These are phyloP conservation scores for Toxoplasma gondii DNA, from an alignment of 169 alveolate species.

Conservation along the genomic window DNA sequence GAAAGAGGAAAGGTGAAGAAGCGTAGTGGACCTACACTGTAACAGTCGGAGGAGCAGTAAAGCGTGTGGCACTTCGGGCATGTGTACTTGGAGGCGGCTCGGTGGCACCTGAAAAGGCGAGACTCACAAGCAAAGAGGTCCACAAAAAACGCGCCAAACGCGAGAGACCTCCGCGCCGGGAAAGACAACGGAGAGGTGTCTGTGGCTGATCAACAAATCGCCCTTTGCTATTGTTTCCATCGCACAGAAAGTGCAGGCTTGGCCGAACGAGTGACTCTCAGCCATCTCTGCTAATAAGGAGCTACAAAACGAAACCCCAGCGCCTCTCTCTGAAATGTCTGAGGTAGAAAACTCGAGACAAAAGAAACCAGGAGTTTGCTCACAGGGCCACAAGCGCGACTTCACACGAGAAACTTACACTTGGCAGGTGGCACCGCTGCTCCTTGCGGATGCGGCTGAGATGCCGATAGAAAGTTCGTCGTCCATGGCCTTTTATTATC, in stretches of 20 bases:
- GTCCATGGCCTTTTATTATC: not conserved
- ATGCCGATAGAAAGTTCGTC: not conserved
- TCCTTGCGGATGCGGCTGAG: not conserved
- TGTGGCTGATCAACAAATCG: no score
- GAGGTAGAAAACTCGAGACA: no score
- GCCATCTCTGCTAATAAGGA: no score
- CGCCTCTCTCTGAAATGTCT: no score
- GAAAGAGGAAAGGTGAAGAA: no score
- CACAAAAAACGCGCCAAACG: not conserved
- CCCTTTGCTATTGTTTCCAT: no score
- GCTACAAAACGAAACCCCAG: no score
- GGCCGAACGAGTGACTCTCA: no score
- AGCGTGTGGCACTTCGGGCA: constrained; percentile 53
- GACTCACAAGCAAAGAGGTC: not conserved
- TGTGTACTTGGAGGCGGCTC: constrained; percentile 29
- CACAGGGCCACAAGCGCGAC: no score
- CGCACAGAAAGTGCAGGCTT: no score
- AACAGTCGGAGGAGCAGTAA: constrained; percentile 27
- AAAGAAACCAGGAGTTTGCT: no score
- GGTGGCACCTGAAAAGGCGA: constrained; percentile 33
- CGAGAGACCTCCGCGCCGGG: not conserved
- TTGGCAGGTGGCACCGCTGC: not conserved
- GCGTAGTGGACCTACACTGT: not conserved
- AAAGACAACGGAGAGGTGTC: no score
- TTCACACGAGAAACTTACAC: not conserved